A percentile compares a stretch with the other conserved stretches of the same genome.
Evolutionary conservation across 1,284 basidiomycete genomes (phyloP).

Genomic region (Marasmius fiardii): DNA sequence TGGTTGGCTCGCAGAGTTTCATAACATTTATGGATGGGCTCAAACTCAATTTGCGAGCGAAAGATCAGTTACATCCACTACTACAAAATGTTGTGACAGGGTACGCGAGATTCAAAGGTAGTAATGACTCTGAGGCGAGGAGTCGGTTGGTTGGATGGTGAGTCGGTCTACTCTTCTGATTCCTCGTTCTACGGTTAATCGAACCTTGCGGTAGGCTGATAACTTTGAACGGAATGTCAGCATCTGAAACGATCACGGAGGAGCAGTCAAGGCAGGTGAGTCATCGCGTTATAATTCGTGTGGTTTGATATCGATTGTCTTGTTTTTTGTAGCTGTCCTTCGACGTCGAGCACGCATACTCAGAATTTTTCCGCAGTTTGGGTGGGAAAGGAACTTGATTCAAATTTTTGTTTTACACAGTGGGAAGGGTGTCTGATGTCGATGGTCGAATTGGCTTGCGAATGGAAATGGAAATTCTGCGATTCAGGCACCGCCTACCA

Average conservation of each 20-base stretch:
- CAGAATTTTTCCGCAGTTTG: constrained; percentile 91
- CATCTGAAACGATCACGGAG: constrained; percentile 93
- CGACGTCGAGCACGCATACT: constrained; percentile 96
- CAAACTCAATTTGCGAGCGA: constrained; percentile 88
- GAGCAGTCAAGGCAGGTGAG: constrained; percentile 91
- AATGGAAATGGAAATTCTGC: no score
- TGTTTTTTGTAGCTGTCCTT: constrained; percentile 71
- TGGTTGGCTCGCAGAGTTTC: constrained; percentile 64
- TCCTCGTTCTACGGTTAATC: not conserved
- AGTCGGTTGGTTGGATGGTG: constrained; percentile 87
- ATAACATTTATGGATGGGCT: constrained; percentile 99
- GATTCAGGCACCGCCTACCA: no score
- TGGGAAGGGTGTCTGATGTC: no score
- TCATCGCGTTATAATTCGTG: constrained; percentile 4
- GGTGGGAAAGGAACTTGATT: constrained; percentile 30
- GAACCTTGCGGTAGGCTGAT: constrained; percentile 69
- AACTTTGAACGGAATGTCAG: constrained; percentile 95
- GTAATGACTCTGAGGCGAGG: constrained; percentile 72
- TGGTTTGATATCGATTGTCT: not conserved
- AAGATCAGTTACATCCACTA: constrained; percentile 95
- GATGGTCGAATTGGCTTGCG: no score
- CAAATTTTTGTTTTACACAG: no score
- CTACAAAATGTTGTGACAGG: constrained; percentile 92
- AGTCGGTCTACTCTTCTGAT: constrained; percentile 43
- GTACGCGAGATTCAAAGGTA: constrained; percentile 89